Evolutionary conservation across 352 stramenopile genomes (phyloP), one percentile per base, ranked within the genome.

Genomic region (Pythium periplocum): DNA sequence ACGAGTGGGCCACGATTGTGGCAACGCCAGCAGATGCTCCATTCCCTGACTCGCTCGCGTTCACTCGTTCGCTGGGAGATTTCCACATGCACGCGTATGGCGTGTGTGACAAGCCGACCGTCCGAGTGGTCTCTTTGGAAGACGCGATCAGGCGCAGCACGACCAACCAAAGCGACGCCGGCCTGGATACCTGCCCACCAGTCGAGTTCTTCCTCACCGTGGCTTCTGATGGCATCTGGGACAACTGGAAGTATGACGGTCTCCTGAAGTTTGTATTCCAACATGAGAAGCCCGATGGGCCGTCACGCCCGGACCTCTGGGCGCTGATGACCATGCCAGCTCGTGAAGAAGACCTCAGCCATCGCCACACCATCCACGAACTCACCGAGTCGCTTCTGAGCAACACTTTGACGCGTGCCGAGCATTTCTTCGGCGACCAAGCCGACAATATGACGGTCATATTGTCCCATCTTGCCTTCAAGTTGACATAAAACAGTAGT

Each of bases 401-500:
- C 4, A 63, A 60, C 47, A 96, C 93, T 45, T 53, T 87, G 35
- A 33, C 67, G 6, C 75, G 81, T 6, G 83, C 86, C 2, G 64
- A 66, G 8, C 59, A 52, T 34, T 74, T 90, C 51, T 96, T 96
- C 47, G 84, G 81, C n/a, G 78, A 78, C 52, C 68, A 92, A 46
- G 81, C 84, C 3, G 86, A 96, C 71, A 96, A 96, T 64, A 95
- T 95, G 83, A 95, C 87, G 3, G 86, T 70, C 4, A 69, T 95
- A 36, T 51, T 95, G 30, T 90, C 78, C 57, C 62, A 58, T 12
- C 7, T 42, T 12, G 12, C 38, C 38, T 26, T 26, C 17, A 26
- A 26, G 17, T 26, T 26, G 17, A 26, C 17, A 26, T 26, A 26
- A 26, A 26, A 26, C 17, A 26, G 17, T 26, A 26, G 17, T 26